Base-by-base conservation (phyloP, 1,284 basidiomycete genomes). In the Apiotrichum siamense region DNA sequence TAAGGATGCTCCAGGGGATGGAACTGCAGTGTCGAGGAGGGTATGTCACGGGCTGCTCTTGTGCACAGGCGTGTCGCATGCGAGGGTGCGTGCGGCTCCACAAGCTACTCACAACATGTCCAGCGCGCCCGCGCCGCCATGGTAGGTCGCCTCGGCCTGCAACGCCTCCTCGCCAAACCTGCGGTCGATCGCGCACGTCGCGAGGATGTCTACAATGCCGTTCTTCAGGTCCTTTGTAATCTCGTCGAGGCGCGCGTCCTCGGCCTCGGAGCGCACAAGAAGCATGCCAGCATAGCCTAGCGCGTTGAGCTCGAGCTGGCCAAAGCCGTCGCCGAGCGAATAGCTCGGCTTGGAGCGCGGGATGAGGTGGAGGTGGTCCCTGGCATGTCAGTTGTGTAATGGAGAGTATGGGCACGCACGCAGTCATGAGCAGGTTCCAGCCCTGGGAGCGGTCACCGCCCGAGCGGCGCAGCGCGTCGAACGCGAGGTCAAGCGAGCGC, bases 251-350 rank as follows among this genome's bases (percentile, higher is more conserved):
- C 90, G 80, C 1, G 78, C 79, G 52, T 81, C 80, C 75, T 90
- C 87, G 20, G 77, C 77, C 52, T 84, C 81, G 59, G 83, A 87
- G 75, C 85, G 87, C 37, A 87, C 88, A 44, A 93, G 79, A 54
- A 92, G 64, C 82, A 87, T 81, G 3, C 90, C 89, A 13, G 87
- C 86, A 66, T 85, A 92, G n/a, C 87, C 90, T 32, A 91, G 78
- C 42, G 88, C 79, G 69, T 93, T 92, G 31, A 93, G 77, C 59
- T 81, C 81, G 38, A 93, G 68, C 10, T 58, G 45, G 36, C 60
- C 56, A 23, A 51, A 49, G 7, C 54, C 50, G 23, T 51, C 31
- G 10, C 58, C 59, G 1, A 73, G 56, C 1, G 61, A 55, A 63
- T 61, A 73, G 1, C 55, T 55, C 7, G 73, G 70, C 21, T 54